phyloP scores from a whole-genome alignment of 768 basidiomycete genomes.

The Pisolithus sp. region DNA sequence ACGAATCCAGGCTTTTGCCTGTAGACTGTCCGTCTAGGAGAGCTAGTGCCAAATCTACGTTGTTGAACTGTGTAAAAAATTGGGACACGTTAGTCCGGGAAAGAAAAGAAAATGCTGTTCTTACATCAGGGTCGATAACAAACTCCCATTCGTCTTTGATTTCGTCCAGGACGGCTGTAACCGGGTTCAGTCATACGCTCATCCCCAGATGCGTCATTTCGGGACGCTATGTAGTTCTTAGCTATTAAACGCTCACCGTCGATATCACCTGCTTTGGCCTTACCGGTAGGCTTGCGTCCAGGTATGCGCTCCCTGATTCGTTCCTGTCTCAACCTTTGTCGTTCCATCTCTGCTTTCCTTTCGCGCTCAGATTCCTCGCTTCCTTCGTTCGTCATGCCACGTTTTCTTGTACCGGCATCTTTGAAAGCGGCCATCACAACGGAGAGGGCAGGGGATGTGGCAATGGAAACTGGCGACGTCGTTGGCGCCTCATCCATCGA shows the following conservation, averaged over 20 bases:
- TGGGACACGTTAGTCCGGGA: neutral
- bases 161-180: constrained; percentile 71
- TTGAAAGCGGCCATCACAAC: constrained; percentile 67
- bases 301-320: constrained; percentile 65
- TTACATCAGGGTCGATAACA: constrained; percentile 74
- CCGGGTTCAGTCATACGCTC: constrained; percentile 1
- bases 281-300: constrained; percentile 45
- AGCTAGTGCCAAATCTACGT: constrained; percentile 87
- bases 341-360: constrained; percentile 54
- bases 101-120: constrained; percentile 14
- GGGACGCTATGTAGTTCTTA: neutral
- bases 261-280: constrained; percentile 69
- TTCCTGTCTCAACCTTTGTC: constrained; percentile 60
- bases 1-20: constrained; percentile 73
- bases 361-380: constrained; percentile 56
- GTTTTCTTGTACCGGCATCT: constrained; percentile 48
- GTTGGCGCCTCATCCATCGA: constrained; percentile 8
- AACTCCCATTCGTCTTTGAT: constrained; percentile 90
- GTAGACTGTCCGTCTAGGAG: constrained; percentile 71
- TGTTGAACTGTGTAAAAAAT: constrained; percentile 64
- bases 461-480: constrained; percentile 21
- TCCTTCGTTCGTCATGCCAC: constrained; percentile 45
- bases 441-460: constrained; percentile 44
- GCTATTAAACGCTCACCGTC: constrained; percentile 51
- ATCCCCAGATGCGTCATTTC: neutral